Percentiles rank a stretch among this genome's conserved stretches.
phyloP scores from a whole-genome alignment of 345 rosid species.

The Lepidium aucheri region DNA sequence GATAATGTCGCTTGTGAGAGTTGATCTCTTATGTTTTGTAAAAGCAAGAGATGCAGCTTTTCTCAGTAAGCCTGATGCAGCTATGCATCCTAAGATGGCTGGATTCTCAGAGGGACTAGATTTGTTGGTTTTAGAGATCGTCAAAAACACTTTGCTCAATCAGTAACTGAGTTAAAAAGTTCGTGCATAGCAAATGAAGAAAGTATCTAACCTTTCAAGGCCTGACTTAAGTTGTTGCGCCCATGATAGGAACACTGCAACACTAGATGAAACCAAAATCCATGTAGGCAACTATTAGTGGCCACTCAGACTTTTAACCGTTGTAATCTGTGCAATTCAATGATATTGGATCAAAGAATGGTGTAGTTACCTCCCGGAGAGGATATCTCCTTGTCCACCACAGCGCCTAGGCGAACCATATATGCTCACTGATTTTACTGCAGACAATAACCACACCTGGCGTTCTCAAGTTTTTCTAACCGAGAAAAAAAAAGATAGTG shows the following conservation, averaged over 20 bases:
- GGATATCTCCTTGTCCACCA: conserved; percentile 98
- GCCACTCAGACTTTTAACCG: not conserved
- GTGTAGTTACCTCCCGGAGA: conserved; percentile 70
- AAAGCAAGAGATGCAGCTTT: conserved; percentile 84
- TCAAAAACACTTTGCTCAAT: not conserved
- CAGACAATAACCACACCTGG: not conserved
- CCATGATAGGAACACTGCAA: conserved; percentile 86
- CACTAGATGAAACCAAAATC: conserved; percentile 34
- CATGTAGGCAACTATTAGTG: conserved; percentile 2
- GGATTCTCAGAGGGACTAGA: conserved; percentile 38
- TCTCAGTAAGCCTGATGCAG: conserved; percentile 79
- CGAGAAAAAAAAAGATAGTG: not conserved
- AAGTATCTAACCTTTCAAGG: conserved; percentile 39
- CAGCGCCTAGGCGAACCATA: conserved; percentile 89
- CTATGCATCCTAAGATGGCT: conserved; percentile 77
- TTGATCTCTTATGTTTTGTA: conserved; percentile 54
- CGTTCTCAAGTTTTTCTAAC: not conserved
- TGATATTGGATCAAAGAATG: not conserved
- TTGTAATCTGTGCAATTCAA: not conserved
- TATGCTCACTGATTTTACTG: conserved; percentile 72
- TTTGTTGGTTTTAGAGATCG: not conserved
- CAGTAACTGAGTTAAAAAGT: not conserved
- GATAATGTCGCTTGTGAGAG: conserved; percentile 79
- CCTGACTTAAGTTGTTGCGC: conserved; percentile 39
- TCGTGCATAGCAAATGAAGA: not conserved